Conservation (phyloP, 768 basidiomycete genomes). For the Trametes cubensis region DNA sequence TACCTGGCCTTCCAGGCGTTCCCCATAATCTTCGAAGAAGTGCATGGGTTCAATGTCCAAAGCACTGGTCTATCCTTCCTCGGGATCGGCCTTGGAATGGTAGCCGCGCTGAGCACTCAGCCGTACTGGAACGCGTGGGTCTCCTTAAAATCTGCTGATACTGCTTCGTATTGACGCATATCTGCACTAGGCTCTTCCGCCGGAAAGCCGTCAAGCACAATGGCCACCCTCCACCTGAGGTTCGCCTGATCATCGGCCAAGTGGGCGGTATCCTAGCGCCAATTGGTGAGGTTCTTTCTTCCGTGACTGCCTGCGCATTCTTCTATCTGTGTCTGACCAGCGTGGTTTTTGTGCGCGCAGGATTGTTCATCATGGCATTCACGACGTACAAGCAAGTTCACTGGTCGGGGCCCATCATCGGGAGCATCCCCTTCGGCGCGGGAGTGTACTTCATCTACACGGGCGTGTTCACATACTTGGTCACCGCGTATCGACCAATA, state of each 20-base stretch:
- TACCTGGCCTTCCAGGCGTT: slow-evolving; percentile 60
- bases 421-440: slow-evolving; percentile 50
- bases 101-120: slow-evolving; percentile 41
- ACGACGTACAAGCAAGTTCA: slow-evolving; percentile 51
- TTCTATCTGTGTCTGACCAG: slow-evolving; percentile 9
- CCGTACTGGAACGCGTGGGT: slow-evolving; percentile 49
- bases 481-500: slow-evolving; percentile 52
- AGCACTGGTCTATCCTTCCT: slow-evolving; percentile 51
- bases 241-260: slow-evolving; percentile 65
- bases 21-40: slow-evolving; percentile 50
- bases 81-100: slow-evolving; percentile 53
- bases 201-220: slow-evolving; percentile 42
- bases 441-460: slow-evolving; percentile 69
- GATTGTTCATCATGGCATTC: slow-evolving; percentile 59
- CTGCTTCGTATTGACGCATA: background rate
- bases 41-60: slow-evolving; percentile 58
- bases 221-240: slow-evolving; percentile 64
- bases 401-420: slow-evolving; percentile 51
- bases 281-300: slow-evolving; percentile 1
- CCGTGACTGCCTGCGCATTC: slow-evolving; percentile 4
- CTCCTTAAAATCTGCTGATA: too few species aligned
- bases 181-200: slow-evolving; percentile 31
- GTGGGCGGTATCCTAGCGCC: slow-evolving; percentile 69
- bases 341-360: slow-evolving; percentile 35
- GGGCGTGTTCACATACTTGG: slow-evolving; percentile 63